phyloP scores from a whole-genome alignment of 495 filamentous ascomycete species.

The Talaromyces stipitatus region DNA sequence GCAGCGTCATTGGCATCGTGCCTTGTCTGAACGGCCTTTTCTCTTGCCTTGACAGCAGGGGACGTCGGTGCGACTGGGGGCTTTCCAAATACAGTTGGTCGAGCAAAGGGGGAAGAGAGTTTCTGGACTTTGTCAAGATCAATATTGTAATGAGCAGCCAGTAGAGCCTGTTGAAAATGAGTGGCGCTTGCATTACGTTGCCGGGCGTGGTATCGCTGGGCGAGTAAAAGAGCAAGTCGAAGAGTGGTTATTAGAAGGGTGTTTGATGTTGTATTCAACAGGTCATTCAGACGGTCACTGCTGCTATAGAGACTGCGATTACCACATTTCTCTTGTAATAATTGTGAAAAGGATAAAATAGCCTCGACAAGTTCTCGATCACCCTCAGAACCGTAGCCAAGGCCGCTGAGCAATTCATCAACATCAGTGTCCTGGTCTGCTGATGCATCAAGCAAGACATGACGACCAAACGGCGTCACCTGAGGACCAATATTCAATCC shows the following conservation, averaged over 20 bases:
- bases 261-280: constrained; percentile 80
- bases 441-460: constrained; percentile 51
- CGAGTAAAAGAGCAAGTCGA: constrained; percentile 69
- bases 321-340: constrained; percentile 89
- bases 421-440: constrained; percentile 28
- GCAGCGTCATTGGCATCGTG: constrained; percentile 68
- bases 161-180: constrained; percentile 60
- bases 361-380: constrained; percentile 72
- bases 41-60: constrained; percentile 52
- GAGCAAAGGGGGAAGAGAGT: constrained; percentile 75
- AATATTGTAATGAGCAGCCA: constrained; percentile 89
- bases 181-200: constrained; percentile 54
- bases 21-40: constrained; percentile 49
- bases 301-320: constrained; percentile 95
- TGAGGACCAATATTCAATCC: constrained; percentile 75
- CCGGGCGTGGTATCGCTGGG: constrained; percentile 84
- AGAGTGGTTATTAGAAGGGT: constrained; percentile 68
- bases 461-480: constrained; percentile 59
- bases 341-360: constrained; percentile 73
- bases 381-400: constrained; percentile 63
- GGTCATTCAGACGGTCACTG: constrained; percentile 75
- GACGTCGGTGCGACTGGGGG: constrained; percentile 29
- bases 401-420: constrained; percentile 41
- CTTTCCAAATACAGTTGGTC: constrained; percentile 41
- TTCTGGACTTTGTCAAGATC: constrained; percentile 81